Evolutionary conservation across 306 rosid genomes (phyloP), one percentile per base, ranked within the genome.

Genomic region (Prunus davidiana): DNA sequence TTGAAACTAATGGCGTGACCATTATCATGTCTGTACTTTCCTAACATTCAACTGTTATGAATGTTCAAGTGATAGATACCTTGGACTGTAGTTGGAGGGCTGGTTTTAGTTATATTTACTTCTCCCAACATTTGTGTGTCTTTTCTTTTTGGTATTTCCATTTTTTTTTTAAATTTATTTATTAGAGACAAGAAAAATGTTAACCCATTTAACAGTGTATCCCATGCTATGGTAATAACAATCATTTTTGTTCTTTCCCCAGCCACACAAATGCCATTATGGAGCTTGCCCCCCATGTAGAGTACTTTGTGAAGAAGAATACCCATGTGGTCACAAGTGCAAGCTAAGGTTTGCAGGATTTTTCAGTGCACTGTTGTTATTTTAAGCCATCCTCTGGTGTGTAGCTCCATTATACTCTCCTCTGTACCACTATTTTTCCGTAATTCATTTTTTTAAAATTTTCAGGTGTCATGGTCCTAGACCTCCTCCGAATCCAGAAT

Each of bases 201-300:
- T 24, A 28, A 3, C 27, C 57, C 14, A 51, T 55, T 69, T 70
- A 52, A 45, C 34, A 43, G 5, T 73, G 47, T 49, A 24, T 19
- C 41, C 16, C 30, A 28, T 75, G 62, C 71, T 41, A 56, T 74
- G 41, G 67, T 47, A 71, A 55, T 68, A 78, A 82, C 81, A 22
- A 81, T 69, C 45, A 16, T 74, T 19, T 73, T 63, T 64, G 77
- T 19, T 70, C 82, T 85, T 80, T 67, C 20, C 55, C 64, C 86
- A 94, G 97, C 97, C 95, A 22, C 98, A 94, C 84, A 94, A 90
- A 89, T 94, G 98, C 85, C 98, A 94, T 81, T 94, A 94, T 79
- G 97, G 96, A 81, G 96, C 91, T 73, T 94, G 98, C 79, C 93
- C 86, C 50, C 84, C 90, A 47, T 94, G 98, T 84, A 90, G 91